phyloP scores from a whole-genome alignment of 331 rosid genomes.

The Phaseolus coccineus region DNA sequence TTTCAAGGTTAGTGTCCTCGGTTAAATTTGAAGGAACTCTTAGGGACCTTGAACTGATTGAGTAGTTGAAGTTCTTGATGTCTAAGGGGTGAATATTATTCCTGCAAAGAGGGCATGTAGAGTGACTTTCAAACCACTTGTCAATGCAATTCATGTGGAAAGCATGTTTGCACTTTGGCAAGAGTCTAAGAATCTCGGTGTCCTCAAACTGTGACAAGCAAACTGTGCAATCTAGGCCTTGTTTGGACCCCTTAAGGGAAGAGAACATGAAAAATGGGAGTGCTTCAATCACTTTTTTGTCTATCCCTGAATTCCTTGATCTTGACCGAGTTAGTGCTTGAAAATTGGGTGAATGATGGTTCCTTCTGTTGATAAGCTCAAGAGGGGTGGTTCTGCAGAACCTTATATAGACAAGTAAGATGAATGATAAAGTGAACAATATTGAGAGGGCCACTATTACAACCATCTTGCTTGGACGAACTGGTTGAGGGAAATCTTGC shows the following conservation, averaged over 20 bases:
- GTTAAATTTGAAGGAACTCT: conserved; percentile 33
- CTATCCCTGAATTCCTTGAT: conserved; percentile 12
- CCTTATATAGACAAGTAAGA: conserved; percentile 2
- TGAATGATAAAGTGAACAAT: background rate
- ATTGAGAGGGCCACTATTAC: background rate
- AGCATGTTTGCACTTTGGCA: conserved; percentile 33
- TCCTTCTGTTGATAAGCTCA: background rate
- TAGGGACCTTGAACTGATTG: conserved; percentile 23
- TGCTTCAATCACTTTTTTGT: conserved; percentile 23
- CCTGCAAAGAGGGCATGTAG: conserved; percentile 35
- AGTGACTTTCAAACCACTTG: conserved; percentile 19
- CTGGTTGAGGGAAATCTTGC: background rate
- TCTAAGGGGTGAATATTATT: background rate
- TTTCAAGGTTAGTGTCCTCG: background rate
- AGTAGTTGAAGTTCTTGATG: conserved; percentile 5
- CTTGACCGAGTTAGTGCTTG: background rate
- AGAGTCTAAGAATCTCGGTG: conserved; percentile 8
- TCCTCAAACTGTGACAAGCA: conserved; percentile 29
- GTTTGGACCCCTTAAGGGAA: conserved; percentile 21
- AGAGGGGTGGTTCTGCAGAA: background rate
- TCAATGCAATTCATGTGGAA: conserved; percentile 38
- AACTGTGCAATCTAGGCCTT: conserved; percentile 24
- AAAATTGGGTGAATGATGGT: background rate
- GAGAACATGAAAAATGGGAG: conserved; percentile 28
- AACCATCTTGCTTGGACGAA: conserved; percentile 7